phyloP scores from a whole-genome alignment of 2,329 filamentous ascomycete species.

The Talaromyces pinophilus region DNA sequence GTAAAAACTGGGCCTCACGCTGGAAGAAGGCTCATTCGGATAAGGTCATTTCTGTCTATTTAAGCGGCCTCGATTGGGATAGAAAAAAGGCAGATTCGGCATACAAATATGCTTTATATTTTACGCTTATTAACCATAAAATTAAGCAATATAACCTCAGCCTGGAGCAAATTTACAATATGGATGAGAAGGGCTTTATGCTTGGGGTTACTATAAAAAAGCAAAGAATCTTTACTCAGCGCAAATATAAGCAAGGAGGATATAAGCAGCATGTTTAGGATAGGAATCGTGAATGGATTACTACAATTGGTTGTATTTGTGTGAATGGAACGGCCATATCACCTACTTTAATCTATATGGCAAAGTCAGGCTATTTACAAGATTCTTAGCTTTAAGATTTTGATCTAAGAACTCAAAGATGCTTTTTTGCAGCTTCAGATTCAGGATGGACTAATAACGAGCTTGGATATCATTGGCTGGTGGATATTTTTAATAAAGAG shows the following conservation, averaged over 20 bases:
- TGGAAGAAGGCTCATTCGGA: too few species aligned
- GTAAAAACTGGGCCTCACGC: too few species aligned
- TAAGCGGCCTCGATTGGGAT: neutral
- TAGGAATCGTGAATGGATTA: slow-evolving; percentile 29
- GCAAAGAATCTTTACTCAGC: too few species aligned
- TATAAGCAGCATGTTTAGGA: slow-evolving; percentile 19
- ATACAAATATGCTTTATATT: neutral
- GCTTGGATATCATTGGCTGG: too few species aligned
- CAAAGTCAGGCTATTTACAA: slow-evolving; percentile 25
- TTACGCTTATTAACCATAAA: neutral
- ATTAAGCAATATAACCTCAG: neutral
- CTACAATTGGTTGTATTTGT: slow-evolving; percentile 18
- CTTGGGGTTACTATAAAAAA: too few species aligned
- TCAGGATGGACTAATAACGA: too few species aligned
- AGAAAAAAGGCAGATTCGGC: slow-evolving; percentile 2
- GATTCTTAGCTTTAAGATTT: slow-evolving; percentile 26
- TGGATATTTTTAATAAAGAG: too few species aligned
- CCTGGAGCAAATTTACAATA: slow-evolving; percentile 2
- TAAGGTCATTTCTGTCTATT: too few species aligned
- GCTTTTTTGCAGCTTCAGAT: too few species aligned
- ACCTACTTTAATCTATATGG: slow-evolving; percentile 27
- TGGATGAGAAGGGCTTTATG: too few species aligned
- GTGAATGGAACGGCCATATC: slow-evolving; percentile 21
- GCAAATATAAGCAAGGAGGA: too few species aligned
- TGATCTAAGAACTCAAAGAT: too few species aligned